These are phyloP conservation scores for Oryza rufipogon DNA, from an alignment of 176 grass and related monocot genomes.

Conservation along the genomic window DNA sequence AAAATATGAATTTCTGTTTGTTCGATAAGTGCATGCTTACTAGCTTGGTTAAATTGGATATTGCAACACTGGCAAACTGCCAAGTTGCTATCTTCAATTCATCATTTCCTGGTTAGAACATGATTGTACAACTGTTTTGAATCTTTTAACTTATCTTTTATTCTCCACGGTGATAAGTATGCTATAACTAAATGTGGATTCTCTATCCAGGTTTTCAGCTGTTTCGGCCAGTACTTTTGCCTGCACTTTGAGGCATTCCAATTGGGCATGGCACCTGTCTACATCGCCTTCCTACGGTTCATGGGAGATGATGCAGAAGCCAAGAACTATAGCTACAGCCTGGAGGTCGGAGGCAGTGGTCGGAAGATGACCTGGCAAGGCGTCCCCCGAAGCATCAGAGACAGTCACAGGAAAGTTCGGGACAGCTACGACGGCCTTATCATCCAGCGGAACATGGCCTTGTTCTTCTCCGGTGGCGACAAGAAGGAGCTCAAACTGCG, in stretches of 20 bases:
- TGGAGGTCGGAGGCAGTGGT: slow-evolving; percentile 86
- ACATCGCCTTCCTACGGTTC: slow-evolving; percentile 93
- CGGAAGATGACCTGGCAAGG: slow-evolving; percentile 98
- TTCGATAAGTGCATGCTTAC: neutral
- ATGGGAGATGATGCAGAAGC: slow-evolving; percentile 89
- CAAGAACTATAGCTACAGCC: slow-evolving; percentile 94
- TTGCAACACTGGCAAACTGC: neutral
- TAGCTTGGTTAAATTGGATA: neutral
- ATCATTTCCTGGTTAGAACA: neutral
- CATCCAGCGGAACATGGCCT: slow-evolving; percentile 96
- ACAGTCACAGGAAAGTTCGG: slow-evolving; percentile 89
- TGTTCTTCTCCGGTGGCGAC: slow-evolving; percentile 92
- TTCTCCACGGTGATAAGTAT: neutral
- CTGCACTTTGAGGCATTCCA: slow-evolving; percentile 97
- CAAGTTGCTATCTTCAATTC: neutral
- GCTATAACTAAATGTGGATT: slow-evolving; percentile 6
- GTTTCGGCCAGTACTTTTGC: slow-evolving; percentile 96
- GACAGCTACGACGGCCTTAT: slow-evolving; percentile 95
- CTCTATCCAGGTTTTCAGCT: slow-evolving; percentile 80
- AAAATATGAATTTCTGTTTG: neutral
- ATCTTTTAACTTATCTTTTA: neutral
- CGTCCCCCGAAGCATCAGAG: slow-evolving; percentile 90
- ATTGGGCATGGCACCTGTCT: slow-evolving; percentile 78
- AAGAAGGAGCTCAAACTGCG: slow-evolving; percentile 91
- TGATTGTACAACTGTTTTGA: neutral